Base-by-base conservation (phyloP, 768 basidiomycete genomes). In the Imleria badia region DNA sequence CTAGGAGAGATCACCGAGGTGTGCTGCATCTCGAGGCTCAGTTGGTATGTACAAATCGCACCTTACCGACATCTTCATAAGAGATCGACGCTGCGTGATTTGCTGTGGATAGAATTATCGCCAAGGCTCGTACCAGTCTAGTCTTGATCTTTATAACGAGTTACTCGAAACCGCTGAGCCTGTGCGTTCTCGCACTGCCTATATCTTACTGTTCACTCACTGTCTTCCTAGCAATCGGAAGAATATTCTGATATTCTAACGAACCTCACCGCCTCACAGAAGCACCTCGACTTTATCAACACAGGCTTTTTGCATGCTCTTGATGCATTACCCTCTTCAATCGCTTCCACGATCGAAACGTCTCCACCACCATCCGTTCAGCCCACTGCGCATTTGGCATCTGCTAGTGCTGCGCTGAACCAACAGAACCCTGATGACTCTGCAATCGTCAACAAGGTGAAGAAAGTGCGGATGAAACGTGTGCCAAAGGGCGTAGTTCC, bases 231-330 rank as follows among this genome's bases (percentile, higher is more conserved):
- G 93, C 76, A 85, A 63, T 87, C 91, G 26, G 89, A 95, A 63
- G 94, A 96, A 74, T 83, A 93, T 65, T 82, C 89, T 6, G 94
- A 95, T 67, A 85, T 95, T 66, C 76, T 87, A 36, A 92, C 85
- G 56, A 96, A 97, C 71, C 82, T 95, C 53, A 77, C 83, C 52
- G 92, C 94, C 6, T 80, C 92, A 3, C 84, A 91, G 66, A 79
- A 80, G 54, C 91, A 94, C 66, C 81, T 92, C 52, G 88, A 93
- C 66, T 97, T 96, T 75, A 81, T 91, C 69, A 81, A 81, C 64
- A 79, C 82, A 23, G 84, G 81, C 43, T 93, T 82, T 73, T 75
- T 83, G 35, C 84, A 74, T 56, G 78, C 82, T 23, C 76, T 91
- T n/a, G 83, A 84, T 64, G 67, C 76, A 29, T 73, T 91, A 31